Evolutionary conservation across 1,284 basidiomycete species (phyloP), one percentile per base, ranked within the genome.

Genomic region (Porodaedalea pini): DNA sequence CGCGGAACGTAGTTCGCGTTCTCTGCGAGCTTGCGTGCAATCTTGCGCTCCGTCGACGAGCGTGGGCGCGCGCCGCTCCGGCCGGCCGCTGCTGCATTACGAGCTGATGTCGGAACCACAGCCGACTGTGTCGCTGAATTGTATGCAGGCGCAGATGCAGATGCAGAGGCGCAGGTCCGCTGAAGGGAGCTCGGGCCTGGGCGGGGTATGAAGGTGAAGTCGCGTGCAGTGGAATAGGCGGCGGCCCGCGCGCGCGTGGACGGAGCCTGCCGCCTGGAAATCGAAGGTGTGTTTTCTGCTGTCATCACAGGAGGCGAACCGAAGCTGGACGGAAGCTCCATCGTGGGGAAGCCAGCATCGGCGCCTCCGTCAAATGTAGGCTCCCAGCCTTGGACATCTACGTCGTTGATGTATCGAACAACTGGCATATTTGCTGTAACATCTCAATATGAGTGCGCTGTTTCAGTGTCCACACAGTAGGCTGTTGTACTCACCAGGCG

Each of bases 1-100:
- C 92, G 84, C 44, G 90, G 88, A 59, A 92, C 82, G 77, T 89
- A 90, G 23, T 75, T 76, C 0, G 85, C 77, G 62, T 84, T 19
- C 59, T 69, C 7, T 68, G 71, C 61, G 57, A 72, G 6, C 29
- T 74, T 7, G 25, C 66, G 21, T 66, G 71, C 57, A 19, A 58
- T 49, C 44, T 58, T 58, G 25, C 57, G 57, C 25, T 58, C 51
- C 15, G 57, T 58, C 21, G 57, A 58, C 17, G 57, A 45, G 15
- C 57, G 51, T n/a, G 56, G 21, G 31, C 50, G 49, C 19, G 44
- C 27, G 27, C 34, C 21, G 17, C 34, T 32, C 34, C 34, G 45
- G 4, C 57, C 57, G 7, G 57, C 51, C 5, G 44, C 45, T 11
- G 51, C 51, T 6, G 56, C 50, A 40, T 41, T 57, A 21, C 57